These are phyloP conservation scores for Rhizopogon vulgaris DNA, from an alignment of 768 basidiomycete species.

Conservation along the genomic window DNA sequence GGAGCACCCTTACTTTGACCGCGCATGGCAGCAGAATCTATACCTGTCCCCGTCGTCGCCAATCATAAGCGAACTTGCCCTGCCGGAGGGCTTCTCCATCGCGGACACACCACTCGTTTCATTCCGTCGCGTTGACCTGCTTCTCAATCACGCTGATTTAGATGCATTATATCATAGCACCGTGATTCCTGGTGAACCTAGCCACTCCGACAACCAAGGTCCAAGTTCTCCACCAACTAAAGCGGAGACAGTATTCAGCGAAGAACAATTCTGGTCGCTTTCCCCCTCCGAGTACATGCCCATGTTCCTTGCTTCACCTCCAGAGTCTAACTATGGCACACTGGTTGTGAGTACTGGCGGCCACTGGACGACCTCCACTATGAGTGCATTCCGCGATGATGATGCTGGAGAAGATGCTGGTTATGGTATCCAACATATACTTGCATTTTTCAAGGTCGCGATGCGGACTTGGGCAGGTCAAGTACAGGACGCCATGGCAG, in stretches of 20 bases:
- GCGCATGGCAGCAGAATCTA: conserved; percentile 59
- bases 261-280: conserved; percentile 49
- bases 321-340: conserved; percentile 50
- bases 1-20: conserved; percentile 48
- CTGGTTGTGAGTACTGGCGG: conserved; percentile 60
- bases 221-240: conserved; percentile 22
- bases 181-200: conserved; percentile 10
- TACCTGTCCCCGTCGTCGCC: conserved; percentile 52
- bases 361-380: conserved; percentile 60
- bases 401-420: conserved; percentile 26
- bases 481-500: conserved; percentile 40
- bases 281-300: conserved; percentile 48
- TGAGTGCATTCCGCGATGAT: conserved; percentile 36
- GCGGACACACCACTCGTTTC: conserved; percentile 54
- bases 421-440: conserved; percentile 47
- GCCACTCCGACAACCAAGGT: conserved; percentile 12
- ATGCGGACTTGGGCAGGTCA: conserved; percentile 49
- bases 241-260: conserved; percentile 41
- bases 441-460: conserved; percentile 52
- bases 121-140: conserved; percentile 60
- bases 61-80: conserved; percentile 24
- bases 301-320: conserved; percentile 38
- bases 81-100: conserved; percentile 51
- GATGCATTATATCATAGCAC: conserved; percentile 33
- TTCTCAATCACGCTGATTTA: conserved; percentile 45